phyloP scores from a whole-genome alignment of 2,329 filamentous ascomycete genomes.

The Trichophyton equinum region DNA sequence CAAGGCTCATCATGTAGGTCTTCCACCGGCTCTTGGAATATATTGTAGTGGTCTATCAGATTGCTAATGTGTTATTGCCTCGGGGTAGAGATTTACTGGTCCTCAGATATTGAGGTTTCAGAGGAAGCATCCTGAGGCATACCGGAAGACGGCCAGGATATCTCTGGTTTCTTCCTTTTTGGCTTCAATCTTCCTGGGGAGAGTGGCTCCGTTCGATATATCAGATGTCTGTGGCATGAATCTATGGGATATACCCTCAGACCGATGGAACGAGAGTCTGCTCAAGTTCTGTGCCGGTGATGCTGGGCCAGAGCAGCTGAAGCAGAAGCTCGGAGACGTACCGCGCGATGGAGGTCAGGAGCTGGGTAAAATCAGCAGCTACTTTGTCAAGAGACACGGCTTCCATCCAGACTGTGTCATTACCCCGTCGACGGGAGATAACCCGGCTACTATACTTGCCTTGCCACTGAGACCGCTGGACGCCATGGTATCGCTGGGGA shows the following conservation, averaged over 20 bases:
- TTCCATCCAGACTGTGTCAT: conserved; percentile 65
- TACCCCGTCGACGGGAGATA: conserved; percentile 86
- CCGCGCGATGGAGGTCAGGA: conserved; percentile 66
- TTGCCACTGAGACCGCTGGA: conserved; percentile 77
- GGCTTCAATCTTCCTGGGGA: conserved; percentile 75
- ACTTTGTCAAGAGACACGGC: conserved; percentile 68
- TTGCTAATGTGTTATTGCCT: background rate
- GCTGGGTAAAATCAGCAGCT: conserved; percentile 61
- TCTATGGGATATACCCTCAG: conserved; percentile 73
- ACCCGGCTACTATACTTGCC: conserved; percentile 86
- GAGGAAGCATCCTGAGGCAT: conserved; percentile 66
- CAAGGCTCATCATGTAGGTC: conserved; percentile 80
- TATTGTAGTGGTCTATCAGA: background rate
- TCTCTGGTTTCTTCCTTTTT: conserved; percentile 93
- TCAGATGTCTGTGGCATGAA: conserved; percentile 95
- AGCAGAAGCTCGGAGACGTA: conserved; percentile 66
- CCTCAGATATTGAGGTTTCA: conserved; percentile 87
- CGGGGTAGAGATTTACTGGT: conserved; percentile 73
- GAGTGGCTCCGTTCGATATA: conserved; percentile 80
- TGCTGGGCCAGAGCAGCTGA: conserved; percentile 52
- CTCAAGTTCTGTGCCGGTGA: conserved; percentile 62
- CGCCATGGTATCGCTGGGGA: conserved; percentile 88
- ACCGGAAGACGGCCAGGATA: conserved; percentile 68
- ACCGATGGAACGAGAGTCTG: conserved; percentile 61
- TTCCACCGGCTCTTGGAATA: background rate